phyloP scores from a whole-genome alignment of 1,139 yeast genomes.

The Nakaseomyces sp. region DNA sequence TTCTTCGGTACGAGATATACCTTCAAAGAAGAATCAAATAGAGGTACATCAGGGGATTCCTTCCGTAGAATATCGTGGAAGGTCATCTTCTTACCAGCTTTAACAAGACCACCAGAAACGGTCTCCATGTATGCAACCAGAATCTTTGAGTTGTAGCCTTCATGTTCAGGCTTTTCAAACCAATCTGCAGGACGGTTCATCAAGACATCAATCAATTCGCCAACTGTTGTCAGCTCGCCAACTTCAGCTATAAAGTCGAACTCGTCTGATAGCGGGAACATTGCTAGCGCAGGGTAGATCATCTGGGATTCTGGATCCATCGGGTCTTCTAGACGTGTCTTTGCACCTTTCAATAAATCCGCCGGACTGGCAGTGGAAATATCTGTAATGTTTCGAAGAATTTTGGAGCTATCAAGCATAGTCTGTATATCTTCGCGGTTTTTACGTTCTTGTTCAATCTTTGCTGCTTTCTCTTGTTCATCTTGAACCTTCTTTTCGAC shows the following conservation, averaged over 20 bases:
- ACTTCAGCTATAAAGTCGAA: conserved; percentile 73
- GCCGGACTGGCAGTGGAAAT: conserved; percentile 44
- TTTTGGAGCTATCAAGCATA: conserved; percentile 46
- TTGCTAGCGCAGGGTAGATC: conserved; percentile 66
- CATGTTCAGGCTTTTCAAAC: conserved; percentile 58
- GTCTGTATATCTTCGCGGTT: conserved; percentile 19
- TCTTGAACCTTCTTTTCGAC: conserved; percentile 36
- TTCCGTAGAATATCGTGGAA: conserved; percentile 56
- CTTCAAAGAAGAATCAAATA: conserved; percentile 67
- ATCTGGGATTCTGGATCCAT: conserved; percentile 70
- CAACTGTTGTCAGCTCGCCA: conserved; percentile 58
- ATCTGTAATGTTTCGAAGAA: conserved; percentile 44
- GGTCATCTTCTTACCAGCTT: conserved; percentile 70
- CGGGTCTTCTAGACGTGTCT: conserved; percentile 54
- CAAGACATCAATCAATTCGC: conserved; percentile 47
- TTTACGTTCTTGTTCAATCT: conserved; percentile 23
- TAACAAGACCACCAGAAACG: conserved; percentile 70
- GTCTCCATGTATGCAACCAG: conserved; percentile 80
- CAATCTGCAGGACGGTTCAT: conserved; percentile 62
- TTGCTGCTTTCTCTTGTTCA: conserved; percentile 21
- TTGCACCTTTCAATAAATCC: conserved; percentile 31
- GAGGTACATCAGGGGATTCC: conserved; percentile 58
- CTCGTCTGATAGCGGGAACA: conserved; percentile 80
- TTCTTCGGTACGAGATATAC: conserved; percentile 73
- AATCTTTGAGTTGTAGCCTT: conserved; percentile 48